Conservation (phyloP, 805 yeast species). For the Priceomyces carsonii region DNA sequence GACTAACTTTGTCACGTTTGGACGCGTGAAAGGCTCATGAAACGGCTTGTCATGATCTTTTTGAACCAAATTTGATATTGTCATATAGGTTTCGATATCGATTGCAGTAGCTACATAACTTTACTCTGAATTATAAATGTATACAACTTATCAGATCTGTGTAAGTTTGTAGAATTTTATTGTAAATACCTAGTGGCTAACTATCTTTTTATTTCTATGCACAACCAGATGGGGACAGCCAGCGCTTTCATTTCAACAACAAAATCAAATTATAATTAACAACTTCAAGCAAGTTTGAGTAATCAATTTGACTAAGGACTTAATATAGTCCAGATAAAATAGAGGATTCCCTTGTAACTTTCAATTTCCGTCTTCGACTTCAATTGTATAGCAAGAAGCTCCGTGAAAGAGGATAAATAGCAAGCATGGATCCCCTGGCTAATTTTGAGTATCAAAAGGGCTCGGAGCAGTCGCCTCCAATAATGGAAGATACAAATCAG, state of each 20-base stretch:
- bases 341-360: not conserved
- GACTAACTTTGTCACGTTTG: conserved; percentile 1
- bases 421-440: conserved; percentile 12
- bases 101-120: no score
- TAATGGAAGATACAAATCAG: conserved; percentile 3
- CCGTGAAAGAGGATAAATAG: conserved; percentile 1
- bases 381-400: no score
- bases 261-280: conserved; percentile 1
- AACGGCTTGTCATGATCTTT: no score
- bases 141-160: no score
- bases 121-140: no score
- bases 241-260: conserved; percentile 3
- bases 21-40: no score
- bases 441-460: conserved; percentile 9
- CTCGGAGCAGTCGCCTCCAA: conserved; percentile 7
- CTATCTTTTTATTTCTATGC: no score
- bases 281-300: conserved; percentile 1
- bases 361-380: not conserved
- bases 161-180: no score
- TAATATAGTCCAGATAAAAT: conserved; percentile 1
- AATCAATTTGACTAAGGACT: conserved; percentile 4
- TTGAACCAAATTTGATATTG: no score
- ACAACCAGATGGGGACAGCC: conserved; percentile 1
- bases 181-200: no score
- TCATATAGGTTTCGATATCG: no score